Conservation (phyloP, 345 rosid species). For the Hibiscus mutabilis region DNA sequence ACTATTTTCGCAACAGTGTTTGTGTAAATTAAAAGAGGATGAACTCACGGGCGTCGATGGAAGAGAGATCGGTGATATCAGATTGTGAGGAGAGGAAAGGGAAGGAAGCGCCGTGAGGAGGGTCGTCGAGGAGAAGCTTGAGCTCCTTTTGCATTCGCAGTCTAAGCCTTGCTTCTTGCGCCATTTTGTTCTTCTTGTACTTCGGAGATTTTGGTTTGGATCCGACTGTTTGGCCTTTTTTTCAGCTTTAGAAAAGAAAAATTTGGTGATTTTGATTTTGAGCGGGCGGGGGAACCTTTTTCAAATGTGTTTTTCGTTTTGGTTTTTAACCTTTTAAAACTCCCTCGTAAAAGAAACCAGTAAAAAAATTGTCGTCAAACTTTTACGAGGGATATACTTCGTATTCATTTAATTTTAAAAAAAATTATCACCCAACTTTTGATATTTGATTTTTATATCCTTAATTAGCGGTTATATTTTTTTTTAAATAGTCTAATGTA, state of each 20-base stretch:
- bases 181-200: constrained; percentile 33
- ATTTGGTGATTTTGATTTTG: not conserved
- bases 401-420: too few relatives aligned
- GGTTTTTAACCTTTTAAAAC: too few relatives aligned
- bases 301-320: not conserved
- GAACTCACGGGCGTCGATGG: constrained; percentile 64
- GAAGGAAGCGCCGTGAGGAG: constrained; percentile 63
- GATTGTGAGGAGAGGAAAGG: constrained; percentile 53
- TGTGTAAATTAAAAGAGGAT: not conserved
- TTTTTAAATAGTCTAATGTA: too few relatives aligned
- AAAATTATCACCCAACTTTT: too few relatives aligned
- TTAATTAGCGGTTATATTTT: too few relatives aligned
- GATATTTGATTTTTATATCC: too few relatives aligned
- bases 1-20: not conserved
- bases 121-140: constrained; percentile 73
- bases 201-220: not conserved
- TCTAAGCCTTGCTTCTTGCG: constrained; percentile 72
- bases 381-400: too few relatives aligned
- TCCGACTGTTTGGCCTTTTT: not conserved
- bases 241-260: not conserved
- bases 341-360: too few relatives aligned
- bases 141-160: constrained; percentile 80
- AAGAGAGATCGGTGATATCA: constrained; percentile 38
- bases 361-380: too few relatives aligned
- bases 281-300: not conserved